Evolutionary conservation across 164 flowering plant species (phyloP), one percentile per base, ranked within the genome.

Genomic region (Stephania yunnanensis): DNA sequence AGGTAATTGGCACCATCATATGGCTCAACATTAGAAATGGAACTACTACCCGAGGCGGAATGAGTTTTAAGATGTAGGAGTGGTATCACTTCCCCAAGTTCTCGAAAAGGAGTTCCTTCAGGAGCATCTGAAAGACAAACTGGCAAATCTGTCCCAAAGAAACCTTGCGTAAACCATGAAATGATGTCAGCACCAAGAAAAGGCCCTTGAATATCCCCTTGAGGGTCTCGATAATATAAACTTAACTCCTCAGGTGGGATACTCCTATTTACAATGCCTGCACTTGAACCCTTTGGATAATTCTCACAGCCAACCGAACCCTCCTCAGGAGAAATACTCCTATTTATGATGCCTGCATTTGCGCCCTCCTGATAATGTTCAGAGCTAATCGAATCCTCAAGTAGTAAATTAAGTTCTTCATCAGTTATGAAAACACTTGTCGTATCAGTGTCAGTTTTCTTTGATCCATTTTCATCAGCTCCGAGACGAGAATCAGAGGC

Each of bases 181-280:
- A 95, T 86, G 70, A 95, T 90, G 81, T 95, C 99, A 74, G 83
- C 86, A 52, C 96, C 97, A 65, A 91, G 83, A 79, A 88, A 95
- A n/a, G 99, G 99, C 6, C 99, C 99, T 83, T 95, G 99, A 69
- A 86, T 87, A 46, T 82, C 92, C 45, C 99, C 99, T 80, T 92
- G 97, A 71, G 99, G 99, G 82, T 95, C 99, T 75, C 87, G 80
- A 78, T 95, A 95, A 71, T 74, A 89, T 77, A 95, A 82, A 81
- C 87, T 89, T 61, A 92, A 71, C 64, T 93, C 97, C 83, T 93
- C 99, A 22, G 88, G 87, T 46, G 78, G 77, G 17, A 70, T 73
- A 68, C 73, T 78, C 70, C 78, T 80, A 75, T 79, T 89, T 6
- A 65, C n/a, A 6, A 64, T 71, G 74, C 78, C 76, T 61, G 63